Evolutionary conservation across 2,329 filamentous ascomycete genomes (phyloP).

Genomic region (Aureobasidium mangrovei): DNA sequence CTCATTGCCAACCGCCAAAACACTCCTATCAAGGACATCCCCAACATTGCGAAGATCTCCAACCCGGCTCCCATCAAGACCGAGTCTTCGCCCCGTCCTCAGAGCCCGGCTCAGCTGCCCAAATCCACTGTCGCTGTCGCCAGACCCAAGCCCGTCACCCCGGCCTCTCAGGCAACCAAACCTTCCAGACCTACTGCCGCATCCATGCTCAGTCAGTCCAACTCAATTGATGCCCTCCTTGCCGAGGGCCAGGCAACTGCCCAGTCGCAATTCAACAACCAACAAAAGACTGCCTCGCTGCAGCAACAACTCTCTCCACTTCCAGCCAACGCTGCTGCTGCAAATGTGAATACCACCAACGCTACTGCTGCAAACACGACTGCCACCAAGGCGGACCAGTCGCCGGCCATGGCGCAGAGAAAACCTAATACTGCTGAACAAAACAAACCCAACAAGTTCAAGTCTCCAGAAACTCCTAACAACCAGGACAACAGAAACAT

Average conservation of each 20-base stretch:
- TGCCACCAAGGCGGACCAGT: neutral
- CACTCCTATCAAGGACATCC: neutral
- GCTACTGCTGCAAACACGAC: neutral
- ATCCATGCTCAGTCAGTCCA: neutral
- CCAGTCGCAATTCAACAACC: conserved; percentile 17
- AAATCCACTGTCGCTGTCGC: neutral
- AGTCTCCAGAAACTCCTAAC: conserved; percentile 7
- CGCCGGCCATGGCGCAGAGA: neutral
- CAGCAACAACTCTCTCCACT: neutral
- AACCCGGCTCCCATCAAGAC: neutral
- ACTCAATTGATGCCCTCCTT: conserved; percentile 19
- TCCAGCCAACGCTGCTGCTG: neutral
- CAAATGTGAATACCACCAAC: neutral
- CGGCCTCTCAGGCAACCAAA: neutral
- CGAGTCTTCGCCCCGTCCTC: neutral
- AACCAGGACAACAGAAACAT: conserved; percentile 15
- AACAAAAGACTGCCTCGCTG: conserved; percentile 10
- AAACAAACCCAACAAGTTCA: neutral
- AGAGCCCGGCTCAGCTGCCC: neutral
- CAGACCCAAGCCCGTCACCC: neutral
- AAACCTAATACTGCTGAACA: conserved; percentile 1
- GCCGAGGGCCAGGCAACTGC: conserved; percentile 22
- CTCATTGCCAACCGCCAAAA: conserved; percentile 1
- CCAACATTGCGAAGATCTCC: neutral
- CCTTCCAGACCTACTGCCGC: neutral